Conservation (phyloP, 352 stramenopile species). For the Globisporangium cystogenes region DNA sequence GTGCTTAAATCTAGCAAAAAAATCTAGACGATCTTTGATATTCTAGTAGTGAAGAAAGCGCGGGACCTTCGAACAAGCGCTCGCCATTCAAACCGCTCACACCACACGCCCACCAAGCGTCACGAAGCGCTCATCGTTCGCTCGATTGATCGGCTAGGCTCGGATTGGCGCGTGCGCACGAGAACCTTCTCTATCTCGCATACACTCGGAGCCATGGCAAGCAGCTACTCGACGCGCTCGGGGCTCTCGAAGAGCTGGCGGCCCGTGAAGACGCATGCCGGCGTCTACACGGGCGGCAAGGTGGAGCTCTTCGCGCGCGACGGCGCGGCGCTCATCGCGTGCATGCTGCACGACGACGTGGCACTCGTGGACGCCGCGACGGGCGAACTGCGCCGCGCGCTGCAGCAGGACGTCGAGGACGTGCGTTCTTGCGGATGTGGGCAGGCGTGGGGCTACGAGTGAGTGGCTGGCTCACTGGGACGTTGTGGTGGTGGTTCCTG, state of each 20-base stretch:
- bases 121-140: no score
- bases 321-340: conserved; percentile 44
- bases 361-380: conserved; percentile 68
- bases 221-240: conserved; percentile 57
- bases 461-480: neutral
- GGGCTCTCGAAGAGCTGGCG: conserved; percentile 80
- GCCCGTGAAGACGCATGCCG: conserved; percentile 65
- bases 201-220: conserved; percentile 8
- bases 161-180: neutral
- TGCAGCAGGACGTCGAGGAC: conserved; percentile 72
- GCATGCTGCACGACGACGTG: conserved; percentile 82
- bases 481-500: neutral
- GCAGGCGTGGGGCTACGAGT: no score
- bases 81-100: neutral
- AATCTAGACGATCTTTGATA: no score
- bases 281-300: conserved; percentile 83
- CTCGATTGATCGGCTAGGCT: neutral
- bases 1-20: no score
- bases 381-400: conserved; percentile 60
- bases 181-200: neutral
- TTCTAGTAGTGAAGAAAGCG: neutral
- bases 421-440: neutral
- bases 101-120: neutral
- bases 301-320: conserved; percentile 45
- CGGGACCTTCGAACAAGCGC: neutral